Base-by-base conservation (phyloP, 2,329 filamentous ascomycete genomes). In the Metarhizium anisopliae region DNA sequence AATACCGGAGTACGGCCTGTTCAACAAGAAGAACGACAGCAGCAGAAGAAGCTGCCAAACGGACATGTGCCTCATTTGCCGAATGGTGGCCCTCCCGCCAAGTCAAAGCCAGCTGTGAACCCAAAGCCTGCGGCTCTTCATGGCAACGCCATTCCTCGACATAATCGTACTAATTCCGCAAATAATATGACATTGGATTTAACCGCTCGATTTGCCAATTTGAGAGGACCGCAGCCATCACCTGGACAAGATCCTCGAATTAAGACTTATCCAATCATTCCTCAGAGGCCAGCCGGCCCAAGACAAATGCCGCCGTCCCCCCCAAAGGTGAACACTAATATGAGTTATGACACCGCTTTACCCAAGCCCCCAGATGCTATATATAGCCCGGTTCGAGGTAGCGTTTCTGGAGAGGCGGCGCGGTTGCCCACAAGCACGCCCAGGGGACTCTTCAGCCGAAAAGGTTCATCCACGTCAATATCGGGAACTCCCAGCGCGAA, bases 341-440 rank as follows among this genome's bases (percentile, higher is more conserved):
- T 84, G 1, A 73, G 81, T 50, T 80, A 74, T 30, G 67, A 78
- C n/a, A 67, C 80, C 11, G 76, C 75, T 16, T 72, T 90, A 64
- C 87, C 87, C 11, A 87, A 87, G 66, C 72, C 86, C 50, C 88
- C 88, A 1, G 86, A 85, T 63, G 86, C 88, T 7, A 88, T 89
- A 4, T 92, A 91, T 65, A 90, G 84, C 62, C 88, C 88, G n/a
- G 85, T 85, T 1, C 79, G 87, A 38, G 89, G 88, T 32, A 87
- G 84, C 55, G 76, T 86, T 4, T 83, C 85, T 3, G 82, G 80
- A 29, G 83, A 85, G 58, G 78, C 82, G 29, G 80, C 87, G 8
- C 79, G 84, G 45, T 77, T 85, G 2, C 87, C 86, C 1, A 77
- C 85, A 29, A 85, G 81, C 62, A 84, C 82, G 3, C 79, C 85